A percentile compares a stretch with the other conserved stretches of the same genome.
These are phyloP conservation scores for Lomentospora prolificans DNA, from an alignment of 2,329 filamentous ascomycete genomes.

Conservation along the genomic window DNA sequence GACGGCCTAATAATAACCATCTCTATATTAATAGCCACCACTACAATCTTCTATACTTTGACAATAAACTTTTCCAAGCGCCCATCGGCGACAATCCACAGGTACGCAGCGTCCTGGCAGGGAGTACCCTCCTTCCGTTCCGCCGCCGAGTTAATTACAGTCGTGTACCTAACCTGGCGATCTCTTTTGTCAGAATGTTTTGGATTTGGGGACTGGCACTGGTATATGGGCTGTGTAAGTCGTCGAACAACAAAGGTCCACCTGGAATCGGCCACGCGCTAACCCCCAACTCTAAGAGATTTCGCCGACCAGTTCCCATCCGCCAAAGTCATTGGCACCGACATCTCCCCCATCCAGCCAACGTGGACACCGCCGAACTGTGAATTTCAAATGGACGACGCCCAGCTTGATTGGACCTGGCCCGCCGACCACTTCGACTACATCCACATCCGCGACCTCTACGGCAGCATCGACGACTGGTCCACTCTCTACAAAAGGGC, in stretches of 20 bases:
- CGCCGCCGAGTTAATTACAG: not conserved
- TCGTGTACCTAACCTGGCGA: not conserved
- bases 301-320: constrained; percentile 32
- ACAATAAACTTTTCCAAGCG: constrained; percentile 4
- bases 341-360: constrained; percentile 48
- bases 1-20: too few species aligned
- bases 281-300: constrained; percentile 29
- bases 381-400: constrained; percentile 25
- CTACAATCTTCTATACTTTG: constrained; percentile 10
- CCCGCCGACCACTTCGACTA: constrained; percentile 40
- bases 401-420: constrained; percentile 32
- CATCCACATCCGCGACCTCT: constrained; percentile 48
- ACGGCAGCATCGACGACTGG: constrained; percentile 43
- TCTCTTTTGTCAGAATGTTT: constrained; percentile 11
- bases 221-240: constrained; percentile 44
- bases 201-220: constrained; percentile 47
- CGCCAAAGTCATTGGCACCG: constrained; percentile 37
- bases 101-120: constrained; percentile 10
- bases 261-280: not conserved
- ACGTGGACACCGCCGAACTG: constrained; percentile 34
- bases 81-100: constrained; percentile 7
- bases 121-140: constrained; percentile 17
- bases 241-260: constrained; percentile 17
- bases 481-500: constrained; percentile 41
- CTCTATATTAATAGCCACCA: too few species aligned